Evolutionary conservation across 805 yeast species (phyloP).

Genomic region (Groenewaldozyma tartarivorans): DNA sequence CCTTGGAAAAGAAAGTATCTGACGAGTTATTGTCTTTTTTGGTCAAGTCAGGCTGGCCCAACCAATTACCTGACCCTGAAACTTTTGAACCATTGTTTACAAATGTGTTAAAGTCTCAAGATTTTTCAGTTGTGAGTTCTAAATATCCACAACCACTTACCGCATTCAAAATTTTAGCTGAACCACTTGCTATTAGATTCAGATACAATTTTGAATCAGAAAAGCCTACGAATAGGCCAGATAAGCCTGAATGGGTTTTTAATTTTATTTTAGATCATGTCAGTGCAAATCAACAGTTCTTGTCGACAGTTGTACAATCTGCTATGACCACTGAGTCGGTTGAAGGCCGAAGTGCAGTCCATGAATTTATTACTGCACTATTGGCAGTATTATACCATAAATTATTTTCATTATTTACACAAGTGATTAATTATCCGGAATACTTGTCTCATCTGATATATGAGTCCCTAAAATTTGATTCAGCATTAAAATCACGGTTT

Average conservation of each 20-base stretch:
- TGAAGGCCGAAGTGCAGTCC: slow-evolving; percentile 23
- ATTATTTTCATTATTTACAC: slow-evolving; percentile 25
- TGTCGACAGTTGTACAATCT: slow-evolving; percentile 19
- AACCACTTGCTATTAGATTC: slow-evolving; percentile 42
- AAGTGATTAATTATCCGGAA: slow-evolving; percentile 30
- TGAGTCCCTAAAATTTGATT: slow-evolving; percentile 53
- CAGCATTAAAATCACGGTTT: slow-evolving; percentile 34
- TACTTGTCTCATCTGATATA: slow-evolving; percentile 48
- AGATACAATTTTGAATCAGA: slow-evolving; percentile 50
- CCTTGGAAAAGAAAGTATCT: slow-evolving; percentile 1
- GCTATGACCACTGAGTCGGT: slow-evolving; percentile 9
- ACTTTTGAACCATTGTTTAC: slow-evolving; percentile 2
- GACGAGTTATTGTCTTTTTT: slow-evolving; percentile 1
- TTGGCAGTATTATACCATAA: slow-evolving; percentile 40
- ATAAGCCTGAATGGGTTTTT: slow-evolving; percentile 67
- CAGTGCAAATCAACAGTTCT: slow-evolving; percentile 25
- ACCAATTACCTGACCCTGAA: neutral
- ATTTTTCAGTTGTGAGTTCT: neutral
- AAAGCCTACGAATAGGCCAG: slow-evolving; percentile 50
- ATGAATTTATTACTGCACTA: slow-evolving; percentile 38
- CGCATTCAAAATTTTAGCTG: slow-evolving; percentile 36
- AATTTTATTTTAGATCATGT: slow-evolving; percentile 31
- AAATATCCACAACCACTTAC: slow-evolving; percentile 9
- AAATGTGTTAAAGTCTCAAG: slow-evolving; percentile 5
- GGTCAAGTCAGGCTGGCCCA: slow-evolving; percentile 8